phyloP scores from a whole-genome alignment of 495 filamentous ascomycete species.

The Parathielavia hyrcaniae region DNA sequence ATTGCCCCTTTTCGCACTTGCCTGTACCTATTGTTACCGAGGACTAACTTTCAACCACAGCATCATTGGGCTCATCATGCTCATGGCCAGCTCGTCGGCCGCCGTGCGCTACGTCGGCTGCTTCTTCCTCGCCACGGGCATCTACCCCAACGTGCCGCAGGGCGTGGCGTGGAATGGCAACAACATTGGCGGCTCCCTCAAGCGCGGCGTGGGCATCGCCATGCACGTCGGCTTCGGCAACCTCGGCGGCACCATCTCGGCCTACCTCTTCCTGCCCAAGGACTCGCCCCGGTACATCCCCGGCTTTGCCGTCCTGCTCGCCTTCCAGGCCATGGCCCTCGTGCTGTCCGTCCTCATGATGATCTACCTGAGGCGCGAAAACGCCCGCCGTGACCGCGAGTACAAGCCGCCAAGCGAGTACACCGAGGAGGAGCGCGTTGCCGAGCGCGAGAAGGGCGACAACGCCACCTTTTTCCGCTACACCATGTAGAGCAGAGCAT shows the following conservation, averaged over 20 bases:
- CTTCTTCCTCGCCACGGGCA: slow-evolving; percentile 59
- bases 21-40: neutral
- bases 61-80: slow-evolving; percentile 60
- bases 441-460: slow-evolving; percentile 46
- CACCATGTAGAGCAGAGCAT: slow-evolving; percentile 36
- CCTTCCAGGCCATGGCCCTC: slow-evolving; percentile 42
- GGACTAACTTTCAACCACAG: slow-evolving; percentile 28
- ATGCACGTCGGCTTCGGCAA: slow-evolving; percentile 78
- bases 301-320: slow-evolving; percentile 52
- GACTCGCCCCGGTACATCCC: slow-evolving; percentile 55
- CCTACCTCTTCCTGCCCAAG: slow-evolving; percentile 58
- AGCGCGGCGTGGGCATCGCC: slow-evolving; percentile 72
- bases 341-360: slow-evolving; percentile 50
- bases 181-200: slow-evolving; percentile 75
- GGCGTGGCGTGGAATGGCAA: slow-evolving; percentile 76
- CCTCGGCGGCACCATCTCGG: slow-evolving; percentile 64
- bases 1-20: too few species aligned
- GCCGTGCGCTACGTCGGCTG: slow-evolving; percentile 63
- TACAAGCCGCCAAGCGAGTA: slow-evolving; percentile 43
- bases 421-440: slow-evolving; percentile 40
- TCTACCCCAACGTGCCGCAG: slow-evolving; percentile 69
- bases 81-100: slow-evolving; percentile 40
- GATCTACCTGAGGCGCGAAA: slow-evolving; percentile 56
- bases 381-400: slow-evolving; percentile 46
- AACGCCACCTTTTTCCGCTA: slow-evolving; percentile 51